Evolutionary conservation across 2,329 filamentous ascomycete species (phyloP).

Genomic region (Cercospora zeae-maydis): DNA sequence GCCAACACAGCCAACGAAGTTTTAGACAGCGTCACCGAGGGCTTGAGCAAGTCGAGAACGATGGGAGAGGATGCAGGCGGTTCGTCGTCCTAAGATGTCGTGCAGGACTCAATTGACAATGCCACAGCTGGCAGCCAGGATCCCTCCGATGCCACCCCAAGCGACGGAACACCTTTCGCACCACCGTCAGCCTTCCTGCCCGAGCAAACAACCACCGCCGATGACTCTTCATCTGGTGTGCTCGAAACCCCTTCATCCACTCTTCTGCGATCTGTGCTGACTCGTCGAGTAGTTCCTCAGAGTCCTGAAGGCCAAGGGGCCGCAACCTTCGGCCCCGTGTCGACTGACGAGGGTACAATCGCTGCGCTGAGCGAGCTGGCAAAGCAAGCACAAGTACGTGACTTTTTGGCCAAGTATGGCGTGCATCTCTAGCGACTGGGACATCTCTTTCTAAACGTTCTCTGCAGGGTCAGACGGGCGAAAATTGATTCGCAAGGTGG

Average conservation of each 20-base stretch:
- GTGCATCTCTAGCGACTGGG: background rate
- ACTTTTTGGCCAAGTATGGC: background rate
- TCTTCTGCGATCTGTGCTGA: background rate
- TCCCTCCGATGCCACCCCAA: background rate
- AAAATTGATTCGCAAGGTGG: background rate
- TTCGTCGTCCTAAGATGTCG: background rate
- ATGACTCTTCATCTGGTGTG: background rate
- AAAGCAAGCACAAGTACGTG: background rate
- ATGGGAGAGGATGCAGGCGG: background rate
- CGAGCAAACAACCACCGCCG: background rate
- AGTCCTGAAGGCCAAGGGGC: background rate
- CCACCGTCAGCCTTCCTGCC: background rate
- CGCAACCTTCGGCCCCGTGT: background rate
- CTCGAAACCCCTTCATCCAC: background rate
- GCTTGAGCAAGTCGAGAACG: background rate
- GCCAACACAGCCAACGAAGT: no score
- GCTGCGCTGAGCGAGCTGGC: background rate
- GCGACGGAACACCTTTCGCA: background rate
- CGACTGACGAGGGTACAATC: background rate
- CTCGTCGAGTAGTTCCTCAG: background rate
- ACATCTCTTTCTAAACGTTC: background rate
- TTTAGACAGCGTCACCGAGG: background rate
- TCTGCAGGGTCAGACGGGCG: background rate
- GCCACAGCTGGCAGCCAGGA: background rate
- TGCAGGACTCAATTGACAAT: background rate